Percentiles rank a stretch among this genome's conserved stretches.
Evolutionary conservation across 768 basidiomycete genomes (phyloP).

Genomic region (Kwoniella dejecticola): DNA sequence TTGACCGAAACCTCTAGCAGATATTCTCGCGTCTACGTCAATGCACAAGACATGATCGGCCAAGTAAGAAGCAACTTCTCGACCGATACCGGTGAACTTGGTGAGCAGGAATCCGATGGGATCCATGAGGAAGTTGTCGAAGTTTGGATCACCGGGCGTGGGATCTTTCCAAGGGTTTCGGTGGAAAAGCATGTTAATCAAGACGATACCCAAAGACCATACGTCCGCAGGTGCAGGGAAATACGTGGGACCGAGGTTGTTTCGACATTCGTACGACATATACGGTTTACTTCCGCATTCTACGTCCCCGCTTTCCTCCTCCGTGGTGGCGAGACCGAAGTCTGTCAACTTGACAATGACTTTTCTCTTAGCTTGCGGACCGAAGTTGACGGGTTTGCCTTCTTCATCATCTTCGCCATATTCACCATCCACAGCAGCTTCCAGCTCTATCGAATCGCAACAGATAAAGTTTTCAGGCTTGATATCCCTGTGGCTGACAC

Average conservation of each 20-base stretch:
- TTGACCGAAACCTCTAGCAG: slow-evolving; percentile 77
- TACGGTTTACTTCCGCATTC: slow-evolving; percentile 98
- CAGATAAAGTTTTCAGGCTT: slow-evolving; percentile 84
- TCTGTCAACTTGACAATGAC: slow-evolving; percentile 96
- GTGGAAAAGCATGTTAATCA: slow-evolving; percentile 99
- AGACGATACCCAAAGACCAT: slow-evolving; percentile 97
- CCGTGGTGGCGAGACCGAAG: slow-evolving; percentile 91
- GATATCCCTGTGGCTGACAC: slow-evolving; percentile 95
- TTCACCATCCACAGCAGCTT: slow-evolving; percentile 45
- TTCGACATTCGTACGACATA: slow-evolving; percentile 98
- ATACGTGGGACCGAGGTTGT: slow-evolving; percentile 94
- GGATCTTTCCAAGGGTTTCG: slow-evolving; percentile 98
- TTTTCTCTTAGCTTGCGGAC: slow-evolving; percentile 65
- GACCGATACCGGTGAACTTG: slow-evolving; percentile 70
- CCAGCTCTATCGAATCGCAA: slow-evolving; percentile 54
- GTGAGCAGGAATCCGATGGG: slow-evolving; percentile 84
- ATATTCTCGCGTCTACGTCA: slow-evolving; percentile 68
- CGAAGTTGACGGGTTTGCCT: slow-evolving; percentile 58
- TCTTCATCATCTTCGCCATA: slow-evolving; percentile 52
- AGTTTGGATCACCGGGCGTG: slow-evolving; percentile 72
- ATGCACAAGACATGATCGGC: slow-evolving; percentile 80
- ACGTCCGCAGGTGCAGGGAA: slow-evolving; percentile 93
- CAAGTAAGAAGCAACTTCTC: slow-evolving; percentile 80
- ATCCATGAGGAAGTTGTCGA: slow-evolving; percentile 73
- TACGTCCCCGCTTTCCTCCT: slow-evolving; percentile 87